Percentiles rank a stretch among this genome's conserved stretches.
These are phyloP conservation scores for Suhomyces guaymorum DNA, from an alignment of 1,139 yeast genomes.

Conservation along the genomic window DNA sequence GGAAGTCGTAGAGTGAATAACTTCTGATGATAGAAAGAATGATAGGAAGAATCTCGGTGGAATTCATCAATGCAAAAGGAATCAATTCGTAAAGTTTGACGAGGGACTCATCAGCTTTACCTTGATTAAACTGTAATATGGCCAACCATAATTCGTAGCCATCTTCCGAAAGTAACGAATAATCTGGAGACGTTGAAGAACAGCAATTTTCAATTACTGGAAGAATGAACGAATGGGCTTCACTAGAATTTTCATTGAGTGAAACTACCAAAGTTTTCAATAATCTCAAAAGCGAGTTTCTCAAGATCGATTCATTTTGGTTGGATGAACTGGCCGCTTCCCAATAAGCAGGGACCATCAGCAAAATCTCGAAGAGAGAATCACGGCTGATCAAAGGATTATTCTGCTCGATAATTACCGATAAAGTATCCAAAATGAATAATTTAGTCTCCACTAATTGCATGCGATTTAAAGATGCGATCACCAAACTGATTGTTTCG, in stretches of 20 bases:
- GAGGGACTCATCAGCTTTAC: slow-evolving; percentile 34
- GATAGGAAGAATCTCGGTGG: slow-evolving; percentile 76
- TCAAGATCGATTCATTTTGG: slow-evolving; percentile 64
- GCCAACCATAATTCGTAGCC: slow-evolving; percentile 85
- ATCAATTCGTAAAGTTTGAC: slow-evolving; percentile 48
- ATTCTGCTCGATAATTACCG: slow-evolving; percentile 63
- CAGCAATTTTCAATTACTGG: slow-evolving; percentile 73
- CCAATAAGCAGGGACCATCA: slow-evolving; percentile 76
- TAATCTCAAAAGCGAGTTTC: slow-evolving; percentile 70
- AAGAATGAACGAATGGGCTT: slow-evolving; percentile 62
- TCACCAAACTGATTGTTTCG: slow-evolving; percentile 49
- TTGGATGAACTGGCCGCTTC: slow-evolving; percentile 44
- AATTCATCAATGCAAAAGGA: slow-evolving; percentile 52
- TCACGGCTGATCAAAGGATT: slow-evolving; percentile 58
- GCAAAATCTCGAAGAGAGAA: slow-evolving; percentile 54
- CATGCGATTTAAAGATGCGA: slow-evolving; percentile 49
- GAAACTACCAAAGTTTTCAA: slow-evolving; percentile 66
- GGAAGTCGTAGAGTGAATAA: slow-evolving; percentile 61
- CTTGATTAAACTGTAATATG: slow-evolving; percentile 58
- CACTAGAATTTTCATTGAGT: slow-evolving; percentile 57
- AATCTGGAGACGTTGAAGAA: slow-evolving; percentile 54
- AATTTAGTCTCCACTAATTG: slow-evolving; percentile 72
- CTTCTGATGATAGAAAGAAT: slow-evolving; percentile 70
- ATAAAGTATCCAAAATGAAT: slow-evolving; percentile 64
- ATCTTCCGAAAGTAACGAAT: slow-evolving; percentile 75